Conservation (phyloP, 2,329 filamentous ascomycete genomes). For the Cladosporium sp. region DNA sequence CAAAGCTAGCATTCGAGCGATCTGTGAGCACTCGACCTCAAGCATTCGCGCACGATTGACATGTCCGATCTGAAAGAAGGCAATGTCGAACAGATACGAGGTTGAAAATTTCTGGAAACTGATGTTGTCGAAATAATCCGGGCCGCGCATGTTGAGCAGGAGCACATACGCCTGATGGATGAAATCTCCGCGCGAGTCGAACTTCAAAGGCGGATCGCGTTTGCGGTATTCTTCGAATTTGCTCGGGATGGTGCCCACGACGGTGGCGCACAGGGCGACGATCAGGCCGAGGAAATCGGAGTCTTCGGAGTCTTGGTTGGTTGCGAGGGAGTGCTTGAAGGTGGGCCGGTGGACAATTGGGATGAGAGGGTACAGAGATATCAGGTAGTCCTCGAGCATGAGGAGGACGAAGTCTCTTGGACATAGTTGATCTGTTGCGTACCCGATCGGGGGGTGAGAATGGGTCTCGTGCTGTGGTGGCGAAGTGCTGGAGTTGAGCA, state of each 20-base stretch:
- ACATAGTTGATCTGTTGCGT: constrained; percentile 7
- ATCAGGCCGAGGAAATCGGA: constrained; percentile 4
- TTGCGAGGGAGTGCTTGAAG: constrained; percentile 2
- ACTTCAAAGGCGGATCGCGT: background rate
- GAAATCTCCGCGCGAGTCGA: constrained; percentile 1
- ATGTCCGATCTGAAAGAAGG: constrained; percentile 9
- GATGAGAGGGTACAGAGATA: constrained; percentile 5
- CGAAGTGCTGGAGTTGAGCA: background rate
- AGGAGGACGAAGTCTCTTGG: constrained; percentile 1
- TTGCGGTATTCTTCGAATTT: constrained; percentile 6
- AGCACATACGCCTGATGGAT: constrained; percentile 6
- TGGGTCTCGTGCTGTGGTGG: background rate
- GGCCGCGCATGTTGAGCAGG: background rate
- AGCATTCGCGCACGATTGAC: constrained; percentile 9
- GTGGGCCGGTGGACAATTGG: constrained; percentile 10
- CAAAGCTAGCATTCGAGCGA: constrained; percentile 7
- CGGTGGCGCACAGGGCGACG: constrained; percentile 3
- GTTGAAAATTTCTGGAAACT: constrained; percentile 12
- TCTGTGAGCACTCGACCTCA: constrained; percentile 10
- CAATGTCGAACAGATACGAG: constrained; percentile 10
- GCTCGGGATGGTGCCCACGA: constrained; percentile 9
- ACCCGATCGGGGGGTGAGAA: background rate
- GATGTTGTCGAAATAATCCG: constrained; percentile 10
- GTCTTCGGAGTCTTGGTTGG: constrained; percentile 2
- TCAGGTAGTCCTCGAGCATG: constrained; percentile 12